Base-by-base conservation (phyloP, 352 stramenopile genomes). In the Globisporangium recalcitrans region DNA sequence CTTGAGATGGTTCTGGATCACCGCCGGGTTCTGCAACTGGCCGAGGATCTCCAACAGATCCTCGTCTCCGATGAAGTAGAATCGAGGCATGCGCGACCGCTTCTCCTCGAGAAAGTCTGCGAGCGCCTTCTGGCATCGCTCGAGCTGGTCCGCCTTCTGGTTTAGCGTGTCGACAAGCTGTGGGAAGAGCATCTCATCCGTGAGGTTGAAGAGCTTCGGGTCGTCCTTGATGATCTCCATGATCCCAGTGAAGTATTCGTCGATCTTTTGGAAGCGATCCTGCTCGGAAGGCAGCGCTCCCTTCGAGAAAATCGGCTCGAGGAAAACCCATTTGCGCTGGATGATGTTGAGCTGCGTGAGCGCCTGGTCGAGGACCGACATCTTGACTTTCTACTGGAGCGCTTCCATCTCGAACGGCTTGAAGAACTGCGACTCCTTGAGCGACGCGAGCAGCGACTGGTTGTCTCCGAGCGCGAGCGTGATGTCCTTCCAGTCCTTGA, bases 61-160 rank as follows among this genome's bases (percentile, higher is more conserved):
- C 65, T 98, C 95, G 47, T 98, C 92, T 14, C 94, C 94, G 56
- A 98, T 97, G 59, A 98, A 98, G 69, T 98, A 98, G 65, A 98
- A 98, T 1, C 95, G 82, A n/a, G 95, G 95, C 75, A 98, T 96
- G 6, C 75, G 73, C 7, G 82, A 88, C 3, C 95, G 80, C 64
- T 98, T 98, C 46, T 95, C 85, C 64, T 98, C 95, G 13, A 98
- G 72, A 64, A 98, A 98, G 60, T 98, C 90, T 0, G 87, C 79
- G 7, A 98, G 72, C 3, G 95, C 94, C 60, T 98, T 98, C 48
- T 98, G 91, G 62, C 91, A 98, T 0, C 91, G 83, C 64, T 98
- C 95, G 0, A 98, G 76, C 69, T 98, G 92, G 54, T 97, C 93
- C 0, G 97, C 78, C 79, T 97, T 97, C 9, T 75, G 88, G 1